These are phyloP conservation scores for Aspergillus flavus DNA, from an alignment of 2,329 filamentous ascomycete species.

Conservation along the genomic window DNA sequence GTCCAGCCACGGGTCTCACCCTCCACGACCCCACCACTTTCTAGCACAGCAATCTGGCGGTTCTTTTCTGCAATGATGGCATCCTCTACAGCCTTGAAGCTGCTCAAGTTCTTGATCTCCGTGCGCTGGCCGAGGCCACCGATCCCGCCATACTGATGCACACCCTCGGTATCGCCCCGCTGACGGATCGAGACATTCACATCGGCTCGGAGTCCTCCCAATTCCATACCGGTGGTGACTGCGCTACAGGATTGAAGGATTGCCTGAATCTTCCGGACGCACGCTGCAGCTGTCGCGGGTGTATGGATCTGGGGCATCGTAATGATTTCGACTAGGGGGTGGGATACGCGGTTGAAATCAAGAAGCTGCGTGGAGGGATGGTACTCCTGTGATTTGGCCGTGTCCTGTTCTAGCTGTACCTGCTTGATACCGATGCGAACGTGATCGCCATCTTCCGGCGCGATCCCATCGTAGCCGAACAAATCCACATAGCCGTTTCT, in stretches of 20 bases:
- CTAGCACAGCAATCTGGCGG: constrained; percentile 79
- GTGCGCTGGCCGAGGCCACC: constrained; percentile 78
- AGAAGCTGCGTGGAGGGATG: constrained; percentile 74
- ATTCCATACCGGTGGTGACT: constrained; percentile 89
- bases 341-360: constrained; percentile 90
- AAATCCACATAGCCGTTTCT: constrained; percentile 73
- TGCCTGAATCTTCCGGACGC: constrained; percentile 85
- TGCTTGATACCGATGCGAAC: constrained; percentile 84
- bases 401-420: constrained; percentile 96
- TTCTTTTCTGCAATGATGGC: constrained; percentile 90
- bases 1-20: constrained; percentile 95
- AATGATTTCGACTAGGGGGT: constrained; percentile 93
- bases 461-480: constrained; percentile 75
- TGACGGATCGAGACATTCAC: constrained; percentile 88
- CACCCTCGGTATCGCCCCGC: constrained; percentile 50
- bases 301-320: constrained; percentile 86
- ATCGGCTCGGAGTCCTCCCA: constrained; percentile 86
- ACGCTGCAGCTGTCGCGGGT: constrained; percentile 81
- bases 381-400: constrained; percentile 86
- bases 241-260: constrained; percentile 79
- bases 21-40: constrained; percentile 71
- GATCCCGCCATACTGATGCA: constrained; percentile 59
- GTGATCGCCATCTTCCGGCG: constrained; percentile 69
- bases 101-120: constrained; percentile 96
- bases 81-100: constrained; percentile 92